Evolutionary conservation across 1,139 yeast species (phyloP), one percentile per base, ranked within the genome.

Genomic region (Protomyces inundatus): DNA sequence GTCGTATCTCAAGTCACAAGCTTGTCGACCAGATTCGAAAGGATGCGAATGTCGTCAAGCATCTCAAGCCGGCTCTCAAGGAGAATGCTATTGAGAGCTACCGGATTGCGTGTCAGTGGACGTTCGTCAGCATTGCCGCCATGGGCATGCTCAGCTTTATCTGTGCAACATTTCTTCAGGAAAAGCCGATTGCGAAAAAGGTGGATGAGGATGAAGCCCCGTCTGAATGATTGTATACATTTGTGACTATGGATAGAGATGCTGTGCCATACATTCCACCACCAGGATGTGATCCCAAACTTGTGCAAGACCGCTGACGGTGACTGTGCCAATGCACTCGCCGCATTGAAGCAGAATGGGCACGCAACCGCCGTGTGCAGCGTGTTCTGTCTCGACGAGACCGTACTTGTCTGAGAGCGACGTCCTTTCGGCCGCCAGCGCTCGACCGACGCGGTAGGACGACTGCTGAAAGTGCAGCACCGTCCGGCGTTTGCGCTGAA

Each of bases 381-480:
- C 63, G 52, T 42, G 42, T 2, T 59, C 53, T 4, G 39, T 35
- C 14, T 59, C 63, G 10, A 32, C 45, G 16, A 59, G 12, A 5
- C 53, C 57, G 33, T 57, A 57, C 37, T 59, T 59, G 33, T 54
- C 14, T n/a, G 63, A 10, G 45, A 55, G 40, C 7, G 57, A 35
- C n/a, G 52, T 40, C 9, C 53, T 53, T 6, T 30, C 16, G 14
- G 23, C 37, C 14, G 14, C 42, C 53, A 59, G 30, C 3, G 40
- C 23, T 14, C 63, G 54, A 33, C 63, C 63, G 12, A 42, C 37
- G 32, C 37, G 9, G 37, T 52, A 59, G 10, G 63, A 59, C 6
- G 68, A 35, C 30, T 54, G 56, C 34, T 65, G 66, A 42, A 66
- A 67, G 9, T 68, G 68, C 7, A 39, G 61, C 42, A 67, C 69